Evolutionary conservation across 2,329 filamentous ascomycete genomes (phyloP).

Genomic region (Cladophialophora exuberans): DNA sequence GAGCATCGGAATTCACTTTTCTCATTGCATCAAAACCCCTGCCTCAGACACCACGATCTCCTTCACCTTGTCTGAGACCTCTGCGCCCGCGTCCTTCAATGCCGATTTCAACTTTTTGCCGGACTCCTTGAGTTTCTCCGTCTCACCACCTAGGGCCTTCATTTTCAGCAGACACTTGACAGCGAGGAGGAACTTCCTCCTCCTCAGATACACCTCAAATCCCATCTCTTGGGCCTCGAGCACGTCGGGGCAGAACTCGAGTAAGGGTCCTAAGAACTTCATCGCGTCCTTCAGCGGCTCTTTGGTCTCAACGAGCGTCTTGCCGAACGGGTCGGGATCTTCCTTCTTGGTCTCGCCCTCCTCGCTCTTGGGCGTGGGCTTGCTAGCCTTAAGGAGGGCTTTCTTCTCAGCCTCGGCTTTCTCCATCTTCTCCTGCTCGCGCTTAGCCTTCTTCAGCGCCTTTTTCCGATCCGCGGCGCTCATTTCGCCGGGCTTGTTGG

Average conservation of each 20-base stretch:
- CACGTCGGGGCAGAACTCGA: constrained; percentile 80
- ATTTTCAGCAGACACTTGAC: constrained; percentile 82
- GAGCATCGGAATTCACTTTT: no score
- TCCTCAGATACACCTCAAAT: constrained; percentile 85
- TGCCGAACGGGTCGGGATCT: constrained; percentile 84
- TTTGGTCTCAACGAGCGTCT: constrained; percentile 76
- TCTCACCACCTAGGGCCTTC: constrained; percentile 66
- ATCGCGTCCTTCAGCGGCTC: constrained; percentile 84
- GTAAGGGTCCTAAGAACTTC: constrained; percentile 79
- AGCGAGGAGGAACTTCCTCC: constrained; percentile 88
- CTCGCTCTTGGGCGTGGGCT: constrained; percentile 60
- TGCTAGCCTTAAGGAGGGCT: constrained; percentile 77
- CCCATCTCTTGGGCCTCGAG: constrained; percentile 81
- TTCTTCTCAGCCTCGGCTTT: constrained; percentile 81
- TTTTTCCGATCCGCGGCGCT: constrained; percentile 75
- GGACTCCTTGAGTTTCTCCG: constrained; percentile 77
- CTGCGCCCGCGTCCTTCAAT: constrained; percentile 60
- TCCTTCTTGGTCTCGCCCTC: constrained; percentile 74
- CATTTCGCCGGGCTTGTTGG: constrained; percentile 54
- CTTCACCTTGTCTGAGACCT: constrained; percentile 64
- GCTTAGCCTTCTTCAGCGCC: constrained; percentile 86
- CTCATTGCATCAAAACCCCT: constrained; percentile 14
- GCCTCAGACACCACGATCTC: constrained; percentile 24
- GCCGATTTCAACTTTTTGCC: constrained; percentile 69
- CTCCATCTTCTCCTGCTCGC: constrained; percentile 73